phyloP scores from a whole-genome alignment of 2,329 filamentous ascomycete genomes.

The Fusarium nematophilum region DNA sequence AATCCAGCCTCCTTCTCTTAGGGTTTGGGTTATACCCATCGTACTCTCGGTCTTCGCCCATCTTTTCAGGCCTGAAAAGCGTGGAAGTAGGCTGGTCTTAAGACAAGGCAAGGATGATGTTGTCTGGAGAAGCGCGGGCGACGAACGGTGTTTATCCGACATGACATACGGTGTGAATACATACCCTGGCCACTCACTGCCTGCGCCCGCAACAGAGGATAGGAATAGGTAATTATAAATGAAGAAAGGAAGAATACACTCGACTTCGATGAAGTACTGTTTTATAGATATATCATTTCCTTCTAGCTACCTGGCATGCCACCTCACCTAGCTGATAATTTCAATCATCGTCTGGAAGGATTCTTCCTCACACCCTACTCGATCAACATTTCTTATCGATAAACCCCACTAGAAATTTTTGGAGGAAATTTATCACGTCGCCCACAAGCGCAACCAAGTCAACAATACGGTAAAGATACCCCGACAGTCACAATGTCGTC shows the following conservation, averaged over 20 bases:
- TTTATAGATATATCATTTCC: too few species aligned
- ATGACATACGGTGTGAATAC: too few species aligned
- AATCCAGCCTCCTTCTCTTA: constrained; percentile 53
- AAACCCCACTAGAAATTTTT: constrained; percentile 53
- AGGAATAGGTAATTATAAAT: too few species aligned
- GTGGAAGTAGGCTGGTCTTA: not conserved
- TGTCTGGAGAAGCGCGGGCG: too few species aligned
- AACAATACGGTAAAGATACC: constrained; percentile 41
- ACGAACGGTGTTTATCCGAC: too few species aligned
- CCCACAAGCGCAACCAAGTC: constrained; percentile 28
- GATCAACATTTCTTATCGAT: constrained; percentile 50
- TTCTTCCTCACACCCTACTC: too few species aligned
- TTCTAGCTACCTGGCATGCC: too few species aligned
- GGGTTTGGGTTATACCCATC: constrained; percentile 54
- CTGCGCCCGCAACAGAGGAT: too few species aligned
- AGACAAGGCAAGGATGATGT: not conserved
- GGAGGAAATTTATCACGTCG: constrained; percentile 45
- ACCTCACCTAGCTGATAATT: too few species aligned
- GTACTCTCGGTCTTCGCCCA: constrained; percentile 52
- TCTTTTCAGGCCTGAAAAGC: constrained; percentile 29
- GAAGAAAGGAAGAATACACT: not conserved
- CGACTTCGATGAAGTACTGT: not conserved
- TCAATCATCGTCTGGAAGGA: too few species aligned
- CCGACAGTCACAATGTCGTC: constrained; percentile 60
- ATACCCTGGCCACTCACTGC: too few species aligned